These are phyloP conservation scores for Aspergillus campestris DNA, from an alignment of 495 filamentous ascomycete genomes.

Conservation along the genomic window DNA sequence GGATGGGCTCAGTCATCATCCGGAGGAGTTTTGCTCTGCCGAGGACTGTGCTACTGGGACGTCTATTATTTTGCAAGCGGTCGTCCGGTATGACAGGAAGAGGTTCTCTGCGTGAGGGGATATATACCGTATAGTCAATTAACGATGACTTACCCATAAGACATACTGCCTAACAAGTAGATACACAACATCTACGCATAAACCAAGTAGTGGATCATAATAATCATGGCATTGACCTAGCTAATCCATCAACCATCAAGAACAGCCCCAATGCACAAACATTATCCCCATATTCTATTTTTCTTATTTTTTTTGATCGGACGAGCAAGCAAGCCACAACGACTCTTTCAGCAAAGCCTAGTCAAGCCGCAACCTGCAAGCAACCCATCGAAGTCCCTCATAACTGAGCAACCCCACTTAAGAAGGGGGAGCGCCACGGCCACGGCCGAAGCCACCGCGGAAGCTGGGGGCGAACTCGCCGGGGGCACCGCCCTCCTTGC, in stretches of 20 bases:
- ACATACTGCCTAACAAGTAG: not conserved
- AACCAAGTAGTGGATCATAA: constrained; percentile 17
- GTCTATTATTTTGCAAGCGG: constrained; percentile 52
- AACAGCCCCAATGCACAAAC: constrained; percentile 15
- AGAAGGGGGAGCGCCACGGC: constrained; percentile 68
- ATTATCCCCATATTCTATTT: constrained; percentile 17
- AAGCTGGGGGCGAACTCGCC: constrained; percentile 94
- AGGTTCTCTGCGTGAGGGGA: constrained; percentile 18
- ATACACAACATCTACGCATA: not conserved
- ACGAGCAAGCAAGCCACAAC: constrained; percentile 21
- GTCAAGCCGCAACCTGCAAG: constrained; percentile 24
- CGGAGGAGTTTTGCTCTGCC: constrained; percentile 50
- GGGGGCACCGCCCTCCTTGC: constrained; percentile 92
- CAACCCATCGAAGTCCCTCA: constrained; percentile 22
- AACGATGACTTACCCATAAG: not conserved
- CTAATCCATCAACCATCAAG: constrained; percentile 21
- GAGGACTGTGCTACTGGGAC: constrained; percentile 57
- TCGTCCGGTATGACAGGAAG: constrained; percentile 51
- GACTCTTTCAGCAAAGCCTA: constrained; percentile 20
- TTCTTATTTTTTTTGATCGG: constrained; percentile 22
- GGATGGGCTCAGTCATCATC: constrained; percentile 59
- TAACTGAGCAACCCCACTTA: constrained; percentile 36
- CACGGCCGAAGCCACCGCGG: constrained; percentile 92
- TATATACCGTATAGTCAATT: not conserved
- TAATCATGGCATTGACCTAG: constrained; percentile 27